phyloP scores from a whole-genome alignment of 2,329 filamentous ascomycete genomes.

The Nigrospora osmanthi region DNA sequence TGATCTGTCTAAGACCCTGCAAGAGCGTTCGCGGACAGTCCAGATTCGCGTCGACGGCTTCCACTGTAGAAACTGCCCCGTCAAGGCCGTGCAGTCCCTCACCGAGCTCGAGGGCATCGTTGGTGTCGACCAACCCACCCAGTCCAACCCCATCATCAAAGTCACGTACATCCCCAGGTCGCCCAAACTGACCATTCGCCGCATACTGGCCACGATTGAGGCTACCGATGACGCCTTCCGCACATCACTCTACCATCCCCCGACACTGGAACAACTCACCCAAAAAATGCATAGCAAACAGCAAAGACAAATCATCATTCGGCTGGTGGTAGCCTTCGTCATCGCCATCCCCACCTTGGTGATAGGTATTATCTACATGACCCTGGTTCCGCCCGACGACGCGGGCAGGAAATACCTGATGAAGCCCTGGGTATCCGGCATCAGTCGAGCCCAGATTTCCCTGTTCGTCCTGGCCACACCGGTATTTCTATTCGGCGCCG shows the following conservation, averaged over 20 bases:
- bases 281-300: slow-evolving; percentile 64
- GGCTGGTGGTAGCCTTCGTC: slow-evolving; percentile 62
- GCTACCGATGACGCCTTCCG: slow-evolving; percentile 57
- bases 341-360: slow-evolving; percentile 77
- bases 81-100: slow-evolving; percentile 46
- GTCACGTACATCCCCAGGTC: slow-evolving; percentile 62
- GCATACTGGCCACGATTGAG: slow-evolving; percentile 62
- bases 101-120: slow-evolving; percentile 43
- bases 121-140: slow-evolving; percentile 44
- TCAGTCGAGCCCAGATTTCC: slow-evolving; percentile 70
- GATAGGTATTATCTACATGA: slow-evolving; percentile 89
- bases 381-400: slow-evolving; percentile 56
- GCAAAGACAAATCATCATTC: slow-evolving; percentile 57
- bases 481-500: slow-evolving; percentile 79
- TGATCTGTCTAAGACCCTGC: slow-evolving; percentile 22
- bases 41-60: slow-evolving; percentile 63
- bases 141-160: slow-evolving; percentile 58
- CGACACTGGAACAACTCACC: slow-evolving; percentile 76
- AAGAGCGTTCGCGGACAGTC: slow-evolving; percentile 39
- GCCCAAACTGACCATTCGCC: slow-evolving; percentile 66
- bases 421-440: slow-evolving; percentile 61
- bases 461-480: slow-evolving; percentile 77
- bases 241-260: slow-evolving; percentile 68
- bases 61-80: slow-evolving; percentile 66
- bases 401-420: slow-evolving; percentile 58